A percentile compares a stretch with the other conserved stretches of the same genome.
phyloP scores from a whole-genome alignment of 2,329 filamentous ascomycete species.

The Aspergillus fischeri region DNA sequence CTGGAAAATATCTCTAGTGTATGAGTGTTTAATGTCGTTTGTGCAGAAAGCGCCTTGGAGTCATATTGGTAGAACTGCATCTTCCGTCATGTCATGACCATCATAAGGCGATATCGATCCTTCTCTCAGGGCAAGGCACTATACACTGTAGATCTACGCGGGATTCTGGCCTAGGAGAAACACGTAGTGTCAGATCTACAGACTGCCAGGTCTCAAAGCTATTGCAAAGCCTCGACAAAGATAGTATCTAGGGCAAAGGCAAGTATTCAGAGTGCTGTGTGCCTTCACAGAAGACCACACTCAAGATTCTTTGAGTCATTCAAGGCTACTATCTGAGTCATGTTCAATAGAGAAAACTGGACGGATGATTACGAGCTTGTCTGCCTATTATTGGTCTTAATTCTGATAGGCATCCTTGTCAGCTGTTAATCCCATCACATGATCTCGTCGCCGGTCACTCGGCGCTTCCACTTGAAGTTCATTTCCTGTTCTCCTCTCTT shows the following conservation, averaged over 20 bases:
- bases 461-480: not conserved
- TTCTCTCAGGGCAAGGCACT: not conserved
- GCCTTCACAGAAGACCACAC: not conserved
- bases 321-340: not conserved
- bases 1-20: not conserved
- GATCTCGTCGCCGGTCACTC: constrained; percentile 20
- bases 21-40: not conserved
- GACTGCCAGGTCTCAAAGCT: not conserved
- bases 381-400: not conserved
- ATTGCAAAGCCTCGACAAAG: not conserved
- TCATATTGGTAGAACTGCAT: not conserved
- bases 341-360: not conserved
- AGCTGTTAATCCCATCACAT: constrained; percentile 23
- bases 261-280: too few relatives aligned
- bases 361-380: not conserved
- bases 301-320: not conserved
- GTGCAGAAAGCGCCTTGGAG: not conserved
- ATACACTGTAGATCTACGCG: not conserved
- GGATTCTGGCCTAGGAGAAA: not conserved
- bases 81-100: not conserved
- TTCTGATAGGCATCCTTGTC: constrained; percentile 8
- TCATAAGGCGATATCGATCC: not conserved
- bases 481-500: constrained; percentile 2
- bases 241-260: too few relatives aligned
- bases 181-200: not conserved